Conservation (phyloP, 2,329 filamentous ascomycete species). For the Hansfordia pulvinata region DNA sequence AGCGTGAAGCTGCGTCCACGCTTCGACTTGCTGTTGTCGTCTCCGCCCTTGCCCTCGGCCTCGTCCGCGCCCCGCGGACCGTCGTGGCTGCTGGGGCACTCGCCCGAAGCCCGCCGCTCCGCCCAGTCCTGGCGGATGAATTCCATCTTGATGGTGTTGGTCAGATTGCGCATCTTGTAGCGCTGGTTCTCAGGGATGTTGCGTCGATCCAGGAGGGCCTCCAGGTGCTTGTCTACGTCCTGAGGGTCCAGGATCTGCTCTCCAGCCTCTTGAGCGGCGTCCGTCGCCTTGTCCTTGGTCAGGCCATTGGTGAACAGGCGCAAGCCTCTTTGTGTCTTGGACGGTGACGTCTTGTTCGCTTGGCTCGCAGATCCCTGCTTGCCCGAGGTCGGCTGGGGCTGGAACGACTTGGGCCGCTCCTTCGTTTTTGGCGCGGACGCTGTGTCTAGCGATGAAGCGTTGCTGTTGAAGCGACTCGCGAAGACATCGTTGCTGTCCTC, state of each 20-base stretch:
- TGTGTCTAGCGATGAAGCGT: slow-evolving; percentile 7
- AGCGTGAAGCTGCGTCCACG: slow-evolving; percentile 71
- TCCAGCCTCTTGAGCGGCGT: slow-evolving; percentile 31
- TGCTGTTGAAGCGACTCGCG: slow-evolving; percentile 2
- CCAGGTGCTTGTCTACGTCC: slow-evolving; percentile 42
- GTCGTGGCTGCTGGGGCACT: slow-evolving; percentile 28
- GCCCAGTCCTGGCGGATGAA: slow-evolving; percentile 85
- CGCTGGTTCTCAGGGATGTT: slow-evolving; percentile 92
- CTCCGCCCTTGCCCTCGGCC: slow-evolving; percentile 22
- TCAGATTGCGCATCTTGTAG: slow-evolving; percentile 86
- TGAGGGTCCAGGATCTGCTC: slow-evolving; percentile 33
- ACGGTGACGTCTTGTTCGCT: slow-evolving; percentile 11
- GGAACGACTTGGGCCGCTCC: slow-evolving; percentile 36
- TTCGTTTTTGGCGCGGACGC: slow-evolving; percentile 17
- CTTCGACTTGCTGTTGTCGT: slow-evolving; percentile 33
- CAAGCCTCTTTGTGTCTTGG: slow-evolving; percentile 26
- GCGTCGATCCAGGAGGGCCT: slow-evolving; percentile 62
- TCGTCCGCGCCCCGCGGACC: slow-evolving; percentile 24
- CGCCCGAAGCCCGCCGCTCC: slow-evolving; percentile 38
- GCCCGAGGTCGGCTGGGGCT: slow-evolving; percentile 19
- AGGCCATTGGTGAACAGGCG: slow-evolving; percentile 24
- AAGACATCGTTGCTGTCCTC: slow-evolving; percentile 4
- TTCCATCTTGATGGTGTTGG: slow-evolving; percentile 84
- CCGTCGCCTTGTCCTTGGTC: slow-evolving; percentile 22
- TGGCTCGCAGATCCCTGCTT: slow-evolving; percentile 9